Base-by-base conservation (phyloP, 2,329 filamentous ascomycete genomes). In the Fusarium sambucinum region DNA sequence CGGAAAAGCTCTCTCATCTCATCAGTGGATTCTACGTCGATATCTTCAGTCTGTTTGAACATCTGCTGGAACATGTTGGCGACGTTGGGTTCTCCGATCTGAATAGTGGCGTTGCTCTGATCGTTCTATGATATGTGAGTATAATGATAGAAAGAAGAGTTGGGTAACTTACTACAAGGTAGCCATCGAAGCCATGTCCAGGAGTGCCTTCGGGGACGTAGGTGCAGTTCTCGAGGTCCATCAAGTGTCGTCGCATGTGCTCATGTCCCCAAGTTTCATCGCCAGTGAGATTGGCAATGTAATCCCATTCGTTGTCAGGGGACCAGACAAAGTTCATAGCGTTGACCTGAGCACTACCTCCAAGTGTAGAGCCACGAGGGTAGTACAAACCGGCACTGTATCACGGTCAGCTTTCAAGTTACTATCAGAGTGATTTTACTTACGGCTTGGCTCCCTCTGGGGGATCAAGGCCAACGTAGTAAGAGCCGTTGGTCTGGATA, bases 381-480 rank as follows among this genome's bases (percentile, higher is more conserved):
- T 61, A 60, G 38, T 61, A 61, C 7, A 60, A 2, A 0, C 58
- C 58, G 2, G 58, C 58, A 27, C 57, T 60, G 1, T 16, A 30
- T 2, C 21, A 51, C 6, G 4, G 27, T 44, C 3, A 32, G n/a
- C 16, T n/a, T n/a, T 5, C 11, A 9, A 42, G 6, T 14, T 7
- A 2, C 5, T 19, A 5, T 11, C 6, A 17, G 7, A 30, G 4
- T 6, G 2, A 1, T 19, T 7, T 11, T 25, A 19, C 57, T 32
- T 42, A 59, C 55, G 58, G 58, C 1, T 23, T 54, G 6, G 58
- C 45, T 10, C 58, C 58, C 3, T 54, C 46, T 0, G 58, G 58
- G 0, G 58, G 58, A n/a, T 61, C 58, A 13, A 61, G 56, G 1
- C 58, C 55, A 16, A 60, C 38, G 4, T 61, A 61, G 45, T 61